Percentiles rank a stretch among this genome's conserved stretches.
Evolutionary conservation across 805 yeast genomes (phyloP).

Genomic region (Nakazawaea wickerhamii): DNA sequence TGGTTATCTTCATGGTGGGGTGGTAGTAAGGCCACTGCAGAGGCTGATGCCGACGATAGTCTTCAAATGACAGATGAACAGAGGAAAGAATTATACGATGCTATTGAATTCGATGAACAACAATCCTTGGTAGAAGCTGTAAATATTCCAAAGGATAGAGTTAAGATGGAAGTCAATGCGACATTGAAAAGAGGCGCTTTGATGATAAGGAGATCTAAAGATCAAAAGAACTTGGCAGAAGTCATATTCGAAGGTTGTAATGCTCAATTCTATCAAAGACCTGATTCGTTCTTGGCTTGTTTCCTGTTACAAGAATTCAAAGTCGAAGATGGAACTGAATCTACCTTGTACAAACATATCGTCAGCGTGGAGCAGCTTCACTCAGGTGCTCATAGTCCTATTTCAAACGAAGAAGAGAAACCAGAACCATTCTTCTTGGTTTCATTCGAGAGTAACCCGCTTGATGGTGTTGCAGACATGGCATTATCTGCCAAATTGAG

Average conservation of each 20-base stretch:
- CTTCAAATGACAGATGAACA: conserved; percentile 77
- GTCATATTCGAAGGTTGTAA: conserved; percentile 79
- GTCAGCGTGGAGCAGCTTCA: conserved; percentile 73
- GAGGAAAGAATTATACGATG: conserved; percentile 81
- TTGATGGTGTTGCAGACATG: conserved; percentile 81
- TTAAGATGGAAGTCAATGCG: conserved; percentile 62
- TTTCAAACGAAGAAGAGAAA: conserved; percentile 14
- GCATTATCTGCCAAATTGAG: conserved; percentile 64
- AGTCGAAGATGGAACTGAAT: conserved; percentile 81
- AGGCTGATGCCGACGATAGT: conserved; percentile 27
- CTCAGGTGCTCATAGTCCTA: conserved; percentile 28
- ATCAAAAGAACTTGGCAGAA: conserved; percentile 56
- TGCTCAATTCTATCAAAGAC: conserved; percentile 66
- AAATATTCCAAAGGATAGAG: conserved; percentile 68
- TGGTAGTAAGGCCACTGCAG: conserved; percentile 19
- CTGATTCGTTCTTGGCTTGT: conserved; percentile 67
- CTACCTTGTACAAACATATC: conserved; percentile 77
- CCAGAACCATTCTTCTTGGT: conserved; percentile 73
- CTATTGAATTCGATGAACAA: conserved; percentile 83
- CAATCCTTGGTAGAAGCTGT: conserved; percentile 44
- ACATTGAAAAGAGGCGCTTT: conserved; percentile 74
- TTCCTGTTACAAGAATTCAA: conserved; percentile 76
- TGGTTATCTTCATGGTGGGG: conserved; percentile 76
- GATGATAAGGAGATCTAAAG: conserved; percentile 42
- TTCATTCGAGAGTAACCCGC: conserved; percentile 80